Percentiles rank a stretch among this genome's conserved stretches.
These are phyloP conservation scores for Leccinellum luteum DNA, from an alignment of 768 basidiomycete genomes.

Conservation along the genomic window DNA sequence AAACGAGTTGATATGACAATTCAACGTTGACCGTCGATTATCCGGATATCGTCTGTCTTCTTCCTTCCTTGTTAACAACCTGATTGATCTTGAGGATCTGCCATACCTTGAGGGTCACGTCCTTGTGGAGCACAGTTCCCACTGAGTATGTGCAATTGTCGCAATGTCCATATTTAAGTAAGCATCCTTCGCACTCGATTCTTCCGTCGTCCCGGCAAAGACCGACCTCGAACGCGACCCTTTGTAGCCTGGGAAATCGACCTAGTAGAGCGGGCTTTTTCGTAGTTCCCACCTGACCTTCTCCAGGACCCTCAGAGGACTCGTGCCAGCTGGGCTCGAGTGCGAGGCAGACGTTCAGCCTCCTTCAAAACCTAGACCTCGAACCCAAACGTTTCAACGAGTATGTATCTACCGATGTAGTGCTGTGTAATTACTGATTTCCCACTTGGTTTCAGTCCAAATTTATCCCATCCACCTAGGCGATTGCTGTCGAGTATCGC, in stretches of 20 bases:
- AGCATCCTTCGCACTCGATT: slow-evolving; percentile 57
- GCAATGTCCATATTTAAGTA: slow-evolving; percentile 88
- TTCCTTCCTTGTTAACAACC: slow-evolving; percentile 44
- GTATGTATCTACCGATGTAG: not conserved
- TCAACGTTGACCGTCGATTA: too few species aligned
- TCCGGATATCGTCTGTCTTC: too few species aligned
- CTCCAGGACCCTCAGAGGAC: not conserved
- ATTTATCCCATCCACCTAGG: not conserved
- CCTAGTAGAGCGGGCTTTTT: not conserved
- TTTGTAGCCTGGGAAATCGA: too few species aligned
- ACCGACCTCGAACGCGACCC: too few species aligned
- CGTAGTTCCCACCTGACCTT: not conserved
- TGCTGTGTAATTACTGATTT: not conserved
- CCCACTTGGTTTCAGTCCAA: not conserved
- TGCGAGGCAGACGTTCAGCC: not conserved
- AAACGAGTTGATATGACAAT: too few species aligned
- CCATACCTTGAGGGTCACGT: slow-evolving; percentile 80
- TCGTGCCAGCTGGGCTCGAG: not conserved
- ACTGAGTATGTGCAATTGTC: slow-evolving; percentile 80
- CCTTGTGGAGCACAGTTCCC: slow-evolving; percentile 49
- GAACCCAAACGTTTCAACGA: not conserved
- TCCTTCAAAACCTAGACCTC: not conserved
- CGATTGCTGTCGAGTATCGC: not conserved
- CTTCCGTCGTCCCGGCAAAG: slow-evolving; percentile 53
- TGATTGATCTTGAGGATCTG: slow-evolving; percentile 64